Percentiles rank a stretch among this genome's conserved stretches.
Evolutionary conservation across 208 protist species (phyloP).

Genomic region (Jaenimonas drosophilae): DNA sequence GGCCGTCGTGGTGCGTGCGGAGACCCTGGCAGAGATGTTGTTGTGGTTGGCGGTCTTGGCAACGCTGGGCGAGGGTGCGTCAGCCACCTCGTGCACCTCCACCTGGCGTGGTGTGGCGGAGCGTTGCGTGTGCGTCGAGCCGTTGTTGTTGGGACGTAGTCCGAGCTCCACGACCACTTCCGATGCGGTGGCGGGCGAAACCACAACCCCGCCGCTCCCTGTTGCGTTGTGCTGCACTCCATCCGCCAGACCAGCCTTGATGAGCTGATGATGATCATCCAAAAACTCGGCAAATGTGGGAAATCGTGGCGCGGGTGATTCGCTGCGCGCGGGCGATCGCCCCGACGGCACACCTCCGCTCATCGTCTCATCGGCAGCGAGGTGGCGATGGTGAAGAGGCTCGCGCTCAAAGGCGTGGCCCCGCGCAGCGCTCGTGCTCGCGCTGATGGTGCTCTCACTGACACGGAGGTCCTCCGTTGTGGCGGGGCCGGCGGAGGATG

Average conservation of each 20-base stretch:
- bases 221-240: neutral
- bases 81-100: neutral
- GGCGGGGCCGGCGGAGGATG: neutral
- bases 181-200: neutral
- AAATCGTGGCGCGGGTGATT: conserved; percentile 75
- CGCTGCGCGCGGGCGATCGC: conserved; percentile 8
- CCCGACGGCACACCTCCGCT: neutral
- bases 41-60: neutral
- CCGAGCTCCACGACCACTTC: neutral
- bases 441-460: neutral
- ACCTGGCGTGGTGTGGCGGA: neutral
- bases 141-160: neutral
- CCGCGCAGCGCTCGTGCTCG: neutral
- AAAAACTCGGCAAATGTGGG: conserved; percentile 66
- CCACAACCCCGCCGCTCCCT: neutral
- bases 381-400: neutral
- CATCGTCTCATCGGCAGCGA: neutral
- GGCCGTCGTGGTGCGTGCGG: neutral
- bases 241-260: neutral
- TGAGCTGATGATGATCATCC: conserved; percentile 22
- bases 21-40: neutral
- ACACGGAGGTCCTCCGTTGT: neutral
- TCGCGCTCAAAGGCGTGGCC: neutral
- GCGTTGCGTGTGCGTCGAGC: neutral
- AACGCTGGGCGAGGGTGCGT: neutral